Evolutionary conservation across 306 rosid species (phyloP), one percentile per base, ranked within the genome.

Genomic region (Pterocarpus macrocarpus): DNA sequence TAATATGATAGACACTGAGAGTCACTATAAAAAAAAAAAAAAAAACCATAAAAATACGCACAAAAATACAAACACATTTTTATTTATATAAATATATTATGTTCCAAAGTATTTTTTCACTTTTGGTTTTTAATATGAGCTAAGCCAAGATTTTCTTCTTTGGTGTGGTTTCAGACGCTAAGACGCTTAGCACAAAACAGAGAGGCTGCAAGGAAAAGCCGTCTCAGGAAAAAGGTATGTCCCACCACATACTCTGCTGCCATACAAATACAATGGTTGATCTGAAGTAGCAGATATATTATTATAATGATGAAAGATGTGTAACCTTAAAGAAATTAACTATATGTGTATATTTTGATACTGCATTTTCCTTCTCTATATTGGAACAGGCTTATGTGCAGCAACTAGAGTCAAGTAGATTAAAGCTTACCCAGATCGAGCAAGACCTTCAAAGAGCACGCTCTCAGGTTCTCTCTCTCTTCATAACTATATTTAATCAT

Each of bases 131-230:
- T n/a, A 34, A 15, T n/a, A 39, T 33, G 35, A 65, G 62, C 22
- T n/a, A 65, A 63, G 81, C 65, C 41, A 44, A 66, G 3, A 81
- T 79, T 49, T 67, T 76, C 14, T 30, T 58, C 12, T 58, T 28
- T 69, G 81, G 73, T 75, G 64, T 71, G 75, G 3, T 47, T 83
- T 32, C 76, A 95, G 99, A 89, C 95, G 78, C 65, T 93, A 86
- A 95, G 99, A 83, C 95, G 99, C 56, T 82, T 95, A 71, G 99
- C 99, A 76, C 99, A 95, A 75, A 95, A 95, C 88, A 86, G 99
- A 90, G 99, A 93, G 56, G 99, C 99, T 52, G 99, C 99, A 67
- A 88, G 88, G 86, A 95, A 95, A 86, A 95, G 99, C 82, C 97
- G 99, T 43, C 83, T 95, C 7, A 90, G 98, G 81, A 95, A 95